Conservation (phyloP, 129 eudicot species). For the Gnaphalium uliginosum region DNA sequence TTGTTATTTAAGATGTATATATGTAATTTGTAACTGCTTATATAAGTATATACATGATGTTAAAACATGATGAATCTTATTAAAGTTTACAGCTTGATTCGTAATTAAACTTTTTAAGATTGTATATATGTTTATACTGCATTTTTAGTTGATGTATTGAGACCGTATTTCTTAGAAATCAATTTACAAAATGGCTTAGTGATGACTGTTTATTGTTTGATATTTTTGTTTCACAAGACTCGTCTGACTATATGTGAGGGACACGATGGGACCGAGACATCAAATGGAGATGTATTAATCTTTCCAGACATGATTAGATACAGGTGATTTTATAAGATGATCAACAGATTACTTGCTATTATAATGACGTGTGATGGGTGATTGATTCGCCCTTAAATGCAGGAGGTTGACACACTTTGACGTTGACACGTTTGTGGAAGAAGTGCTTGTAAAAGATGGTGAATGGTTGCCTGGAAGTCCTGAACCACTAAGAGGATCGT, state of each 20-base stretch:
- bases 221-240: constrained; percentile 49
- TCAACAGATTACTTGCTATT: neutral
- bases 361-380: neutral
- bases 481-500: constrained; percentile 73
- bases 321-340: constrained; percentile 45
- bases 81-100: neutral
- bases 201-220: constrained; percentile 28
- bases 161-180: neutral
- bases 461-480: constrained; percentile 98
- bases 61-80: neutral
- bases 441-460: constrained; percentile 90
- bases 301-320: constrained; percentile 98
- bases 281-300: constrained; percentile 96
- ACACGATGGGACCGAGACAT: constrained; percentile 95
- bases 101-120: neutral
- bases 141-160: neutral
- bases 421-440: constrained; percentile 95
- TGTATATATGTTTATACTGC: neutral
- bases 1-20: neutral
- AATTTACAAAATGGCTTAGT: constrained; percentile 2
- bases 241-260: constrained; percentile 99
- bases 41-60: no score
- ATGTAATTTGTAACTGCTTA: no score
- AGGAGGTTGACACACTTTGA: constrained; percentile 99
- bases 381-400: constrained; percentile 22